These are phyloP conservation scores for Monilinia fructigena DNA, from an alignment of 2,329 filamentous ascomycete genomes.

Conservation along the genomic window DNA sequence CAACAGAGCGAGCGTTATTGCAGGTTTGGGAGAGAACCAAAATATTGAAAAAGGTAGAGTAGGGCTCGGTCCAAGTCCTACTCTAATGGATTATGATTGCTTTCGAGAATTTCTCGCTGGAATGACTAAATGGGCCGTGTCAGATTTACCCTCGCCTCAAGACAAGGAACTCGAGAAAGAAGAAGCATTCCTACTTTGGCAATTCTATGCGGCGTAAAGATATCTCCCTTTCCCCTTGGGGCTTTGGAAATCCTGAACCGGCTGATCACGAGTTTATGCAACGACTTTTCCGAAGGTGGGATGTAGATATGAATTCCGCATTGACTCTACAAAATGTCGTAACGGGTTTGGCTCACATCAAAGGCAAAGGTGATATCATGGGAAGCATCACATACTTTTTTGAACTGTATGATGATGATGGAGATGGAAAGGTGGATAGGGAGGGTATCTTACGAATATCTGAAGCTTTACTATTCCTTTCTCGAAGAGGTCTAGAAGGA, in stretches of 20 bases:
- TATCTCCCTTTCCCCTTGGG: constrained; percentile 50
- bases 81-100: constrained; percentile 94
- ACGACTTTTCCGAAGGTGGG: constrained; percentile 85
- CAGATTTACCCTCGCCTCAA: constrained; percentile 70
- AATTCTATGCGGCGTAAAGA: constrained; percentile 50
- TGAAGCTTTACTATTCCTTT: constrained; percentile 89
- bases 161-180: constrained; percentile 51
- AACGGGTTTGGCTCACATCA: constrained; percentile 83
- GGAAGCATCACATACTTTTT: constrained; percentile 97
- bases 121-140: constrained; percentile 89
- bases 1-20: constrained; percentile 54
- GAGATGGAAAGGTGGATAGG: constrained; percentile 86
- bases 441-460: constrained; percentile 95
- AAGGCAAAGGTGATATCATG: constrained; percentile 95
- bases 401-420: constrained; percentile 90
- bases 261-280: constrained; percentile 94
- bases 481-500: constrained; percentile 80
- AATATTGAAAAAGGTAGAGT: constrained; percentile 80
- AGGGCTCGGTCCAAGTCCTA: constrained; percentile 83
- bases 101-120: constrained; percentile 91
- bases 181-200: constrained; percentile 60
- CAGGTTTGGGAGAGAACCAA: constrained; percentile 43
- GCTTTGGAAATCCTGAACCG: constrained; percentile 61
- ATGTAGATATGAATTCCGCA: constrained; percentile 71
- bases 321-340: constrained; percentile 91